phyloP scores from a whole-genome alignment of 2,329 filamentous ascomycete species.

The Stachybotrys chlorohalonatus region DNA sequence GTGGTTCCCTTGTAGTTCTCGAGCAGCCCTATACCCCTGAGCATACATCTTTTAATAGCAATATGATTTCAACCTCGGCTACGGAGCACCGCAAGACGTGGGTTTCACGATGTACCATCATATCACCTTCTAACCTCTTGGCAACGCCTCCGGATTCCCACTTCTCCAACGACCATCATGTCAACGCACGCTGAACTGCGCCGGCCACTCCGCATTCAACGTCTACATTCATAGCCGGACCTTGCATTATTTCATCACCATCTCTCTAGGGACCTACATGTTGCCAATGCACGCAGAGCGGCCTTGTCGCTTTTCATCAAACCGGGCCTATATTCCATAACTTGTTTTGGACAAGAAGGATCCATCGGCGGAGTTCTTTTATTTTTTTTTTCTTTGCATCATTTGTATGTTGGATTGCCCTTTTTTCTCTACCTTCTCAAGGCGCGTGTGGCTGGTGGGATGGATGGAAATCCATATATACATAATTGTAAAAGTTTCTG shows the following conservation, averaged over 20 bases:
- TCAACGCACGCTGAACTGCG: background rate
- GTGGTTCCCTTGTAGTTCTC: conserved; percentile 13
- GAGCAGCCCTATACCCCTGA: background rate
- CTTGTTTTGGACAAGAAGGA: too few relatives aligned
- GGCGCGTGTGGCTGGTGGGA: background rate
- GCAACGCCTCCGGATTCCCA: background rate
- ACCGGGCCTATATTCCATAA: too few relatives aligned
- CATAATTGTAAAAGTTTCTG: background rate
- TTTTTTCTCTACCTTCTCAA: background rate
- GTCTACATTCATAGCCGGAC: background rate
- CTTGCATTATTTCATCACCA: background rate
- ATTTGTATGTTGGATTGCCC: background rate
- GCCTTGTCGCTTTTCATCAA: background rate
- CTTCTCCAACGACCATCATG: background rate
- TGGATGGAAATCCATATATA: background rate
- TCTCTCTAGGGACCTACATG: background rate
- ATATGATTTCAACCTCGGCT: background rate
- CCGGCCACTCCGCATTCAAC: background rate
- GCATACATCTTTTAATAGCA: background rate
- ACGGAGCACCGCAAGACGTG: background rate
- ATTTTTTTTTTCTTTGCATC: background rate
- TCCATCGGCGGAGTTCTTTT: background rate
- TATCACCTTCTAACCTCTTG: background rate
- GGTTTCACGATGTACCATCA: background rate
- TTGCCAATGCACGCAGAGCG: background rate